Evolutionary conservation across 495 filamentous ascomycete genomes (phyloP), one percentile per base, ranked within the genome.

Genomic region (Acidomyces sp.): DNA sequence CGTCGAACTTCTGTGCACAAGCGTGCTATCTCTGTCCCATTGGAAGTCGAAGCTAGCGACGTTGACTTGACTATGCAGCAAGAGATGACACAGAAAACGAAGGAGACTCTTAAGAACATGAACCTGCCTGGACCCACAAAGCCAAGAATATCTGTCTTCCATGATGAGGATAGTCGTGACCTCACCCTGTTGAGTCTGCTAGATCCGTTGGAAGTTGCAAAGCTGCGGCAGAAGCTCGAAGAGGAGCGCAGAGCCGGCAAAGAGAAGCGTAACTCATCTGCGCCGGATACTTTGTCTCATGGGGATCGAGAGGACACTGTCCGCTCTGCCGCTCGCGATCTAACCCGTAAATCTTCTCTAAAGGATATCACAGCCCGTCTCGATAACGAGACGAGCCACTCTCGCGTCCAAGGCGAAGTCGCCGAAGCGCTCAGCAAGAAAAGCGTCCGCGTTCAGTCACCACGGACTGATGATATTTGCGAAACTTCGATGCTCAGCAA

Each of bases 61-160:
- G 44, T 20, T 4, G 51, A 56, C 13, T 56, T 55, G 12, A 60
- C 59, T 5, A 57, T n/a, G n/a, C n/a, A 55, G 1, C 54, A 59
- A 11, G 29, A 31, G 20, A 13, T 22, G 4, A 28, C 41, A 12
- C 29, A 22, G 9, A 12, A 18, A 12, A 34, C 23, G 18, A 46
- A 21, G 44, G 42, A 27, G 10, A 39, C 13, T 2, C 25, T 44
- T 39, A 28, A 50, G 24, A 39, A 40, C 3, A 37, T 37, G 13
- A 18, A 12, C 7, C 12, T 39, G 16, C 35, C 43, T 2, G 17
- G 9, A 3, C 42, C 26, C 34, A 7, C 16, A 13, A 20, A 29
- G 20, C n/a, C n/a, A n/a, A n/a, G n/a, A n/a, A n/a, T n/a, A n/a
- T 11, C 20, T n/a, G 10, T 5, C 4, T 9, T 34, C 6, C 2